Base-by-base conservation (phyloP, 2,329 filamentous ascomycete species). In the Trichophyton schoenleinii region DNA sequence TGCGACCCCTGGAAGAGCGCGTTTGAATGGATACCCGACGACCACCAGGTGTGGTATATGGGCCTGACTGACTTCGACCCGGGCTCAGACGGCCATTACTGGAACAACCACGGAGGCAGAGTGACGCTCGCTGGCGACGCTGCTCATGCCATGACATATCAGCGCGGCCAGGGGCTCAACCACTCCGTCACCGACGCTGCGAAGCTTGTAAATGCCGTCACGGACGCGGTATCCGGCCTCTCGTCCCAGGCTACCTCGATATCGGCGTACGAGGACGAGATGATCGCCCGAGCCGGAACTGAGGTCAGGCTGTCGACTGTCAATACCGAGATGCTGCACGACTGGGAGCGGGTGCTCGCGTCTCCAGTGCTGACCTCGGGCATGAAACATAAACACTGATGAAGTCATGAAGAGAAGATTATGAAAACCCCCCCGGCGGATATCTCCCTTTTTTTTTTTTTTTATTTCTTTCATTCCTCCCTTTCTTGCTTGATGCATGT, bases 291-390 rank as follows among this genome's bases (percentile, higher is more conserved):
- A 44, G 74, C 72, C 11, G 73, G 73, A 7, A 73, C 73, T 36
- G 78, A 81, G 65, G 77, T 80, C 60, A 67, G 70, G 20, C 66
- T 75, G 5, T 77, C 75, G 31, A 70, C 75, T 25, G 68, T 71
- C 61, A 79, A 79, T 64, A 76, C 74, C 11, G 67, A 70, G 61
- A 78, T 80, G 73, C 64, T 80, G 41, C 77, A 80, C 67, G 72
- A 80, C 57, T 72, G 70, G 70, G 57, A 68, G 28, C 66, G 66
- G 59, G 66, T 71, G 18, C 34, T 64, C 22, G 57, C 64, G 44
- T 67, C 59, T 61, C 61, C 60, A 13, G 61, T 64, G 13, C 38
- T 62, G 25, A 64, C 52, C 18, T 18, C 49, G 13, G 62, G 62
- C 5, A 28, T 64, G 44, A 62, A 59, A 9, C 58, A 28, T 15